Evolutionary conservation across 305 asterid genomes (phyloP).

Genomic region (Solanum hybrid): DNA sequence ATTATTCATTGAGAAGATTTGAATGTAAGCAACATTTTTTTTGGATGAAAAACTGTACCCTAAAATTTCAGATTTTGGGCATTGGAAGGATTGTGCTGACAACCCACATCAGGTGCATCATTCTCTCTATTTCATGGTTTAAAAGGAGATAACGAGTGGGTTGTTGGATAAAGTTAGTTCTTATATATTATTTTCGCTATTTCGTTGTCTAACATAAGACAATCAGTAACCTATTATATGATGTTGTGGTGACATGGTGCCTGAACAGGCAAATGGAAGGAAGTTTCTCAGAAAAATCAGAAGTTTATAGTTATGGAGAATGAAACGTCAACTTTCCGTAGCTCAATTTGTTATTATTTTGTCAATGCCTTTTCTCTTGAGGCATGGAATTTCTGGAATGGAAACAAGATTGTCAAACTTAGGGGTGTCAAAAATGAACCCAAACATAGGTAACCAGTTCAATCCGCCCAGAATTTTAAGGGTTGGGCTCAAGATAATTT

Average conservation of each 20-base stretch:
- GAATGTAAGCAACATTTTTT: constrained; percentile 6
- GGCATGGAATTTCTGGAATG: constrained; percentile 13
- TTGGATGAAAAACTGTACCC: constrained; percentile 11
- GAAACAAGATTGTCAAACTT: not conserved
- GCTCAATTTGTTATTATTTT: not conserved
- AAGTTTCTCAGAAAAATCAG: constrained; percentile 19
- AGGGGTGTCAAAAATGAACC: no score
- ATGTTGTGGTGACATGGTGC: constrained; percentile 16
- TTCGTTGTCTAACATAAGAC: not conserved
- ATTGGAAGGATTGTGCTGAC: constrained; percentile 2
- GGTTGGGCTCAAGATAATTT: no score
- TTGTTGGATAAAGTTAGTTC: not conserved
- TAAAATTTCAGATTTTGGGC: constrained; percentile 19
- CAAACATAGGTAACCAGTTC: no score
- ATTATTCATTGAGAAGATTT: constrained; percentile 15
- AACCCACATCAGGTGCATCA: not conserved
- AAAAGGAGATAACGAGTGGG: not conserved
- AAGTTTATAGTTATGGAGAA: constrained; percentile 14
- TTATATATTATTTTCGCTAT: not conserved
- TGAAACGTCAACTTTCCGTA: not conserved
- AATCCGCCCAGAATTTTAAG: no score
- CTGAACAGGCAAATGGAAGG: constrained; percentile 18
- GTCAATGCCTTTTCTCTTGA: not conserved
- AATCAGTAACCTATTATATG: not conserved
- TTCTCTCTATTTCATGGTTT: not conserved